These are phyloP conservation scores for Hypoxylon sp. DNA, from an alignment of 2,329 filamentous ascomycete species.

Conservation along the genomic window DNA sequence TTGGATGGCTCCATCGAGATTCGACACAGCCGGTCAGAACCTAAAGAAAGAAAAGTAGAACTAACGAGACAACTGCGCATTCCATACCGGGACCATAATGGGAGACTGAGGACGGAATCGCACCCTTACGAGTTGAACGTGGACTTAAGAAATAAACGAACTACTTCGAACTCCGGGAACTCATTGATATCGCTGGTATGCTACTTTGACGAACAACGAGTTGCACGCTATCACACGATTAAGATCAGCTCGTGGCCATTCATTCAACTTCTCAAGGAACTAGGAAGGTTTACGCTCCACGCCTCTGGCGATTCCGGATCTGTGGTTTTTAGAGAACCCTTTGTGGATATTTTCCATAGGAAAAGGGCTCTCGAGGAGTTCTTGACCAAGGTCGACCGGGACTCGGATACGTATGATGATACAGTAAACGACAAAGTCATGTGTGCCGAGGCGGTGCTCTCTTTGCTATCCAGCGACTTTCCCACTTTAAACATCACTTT, in stretches of 20 bases:
- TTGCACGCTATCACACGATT: conserved; percentile 3
- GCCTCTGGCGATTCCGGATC: conserved; percentile 2
- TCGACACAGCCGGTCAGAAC: too few relatives aligned
- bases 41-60: not conserved
- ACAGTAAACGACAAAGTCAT: not conserved
- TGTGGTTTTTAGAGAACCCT: not conserved
- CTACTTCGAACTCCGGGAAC: not conserved
- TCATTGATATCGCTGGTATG: not conserved
- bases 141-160: not conserved
- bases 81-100: not conserved
- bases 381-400: not conserved
- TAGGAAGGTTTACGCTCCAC: conserved; percentile 1
- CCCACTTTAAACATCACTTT: not conserved
- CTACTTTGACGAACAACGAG: conserved; percentile 1
- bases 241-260: not conserved
- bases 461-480: not conserved
- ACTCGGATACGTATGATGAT: not conserved
- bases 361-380: not conserved
- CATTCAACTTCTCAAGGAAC: not conserved
- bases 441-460: not conserved
- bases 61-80: not conserved
- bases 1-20: not conserved
- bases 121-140: not conserved
- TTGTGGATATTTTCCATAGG: not conserved
- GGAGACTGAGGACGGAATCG: not conserved